Base-by-base conservation (phyloP, 1,284 basidiomycete genomes). In the Marasmius sp. region DNA sequence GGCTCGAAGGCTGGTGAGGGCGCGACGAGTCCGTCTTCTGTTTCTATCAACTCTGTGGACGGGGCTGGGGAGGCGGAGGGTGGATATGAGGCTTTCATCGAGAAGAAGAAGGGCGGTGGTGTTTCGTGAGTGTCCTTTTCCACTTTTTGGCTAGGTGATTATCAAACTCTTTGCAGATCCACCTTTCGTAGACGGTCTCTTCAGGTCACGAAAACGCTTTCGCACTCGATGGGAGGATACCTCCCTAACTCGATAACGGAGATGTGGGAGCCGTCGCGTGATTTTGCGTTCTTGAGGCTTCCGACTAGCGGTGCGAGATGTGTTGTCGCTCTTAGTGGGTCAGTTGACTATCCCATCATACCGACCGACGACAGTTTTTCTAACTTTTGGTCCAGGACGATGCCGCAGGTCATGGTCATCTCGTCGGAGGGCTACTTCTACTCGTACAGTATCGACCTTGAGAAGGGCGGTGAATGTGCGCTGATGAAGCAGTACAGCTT, bases 341-440 rank as follows among this genome's bases (percentile, higher is more conserved):
- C 71, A 71, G 91, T 85, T 3, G 20, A 41, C 38, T 47, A 41
- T 20, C 50, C n/a, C 36, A 56, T 59, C 48, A 20, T 20, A 20
- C 43, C 43, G 37, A 12, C 57, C 59, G 16, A 59, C 18, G 27
- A 38, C 48, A 12, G 9, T 43, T n/a, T 22, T 50, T 41, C 38
- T 20, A 51, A 4, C 38, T 41, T 53, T 38, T 43, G 16, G 52
- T 58, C 53, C 41, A 95, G 94, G 14, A 95, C 94, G 10, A 92
- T 93, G 75, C 97, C 97, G 0, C 95, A 98, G 66, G 93, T 98
- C 6, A 97, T 98, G 94, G 95, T 98, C 11, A 88, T 98, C 57
- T 95, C 95, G 0, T 93, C 93, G 0, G 95, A 98, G 66, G 97
- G 97, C 0, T 92, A 94, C 68, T 97, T 98, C 73, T 98, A 98